Conservation (phyloP, 805 yeast genomes). For the Scheffersomyces amazonensis region DNA sequence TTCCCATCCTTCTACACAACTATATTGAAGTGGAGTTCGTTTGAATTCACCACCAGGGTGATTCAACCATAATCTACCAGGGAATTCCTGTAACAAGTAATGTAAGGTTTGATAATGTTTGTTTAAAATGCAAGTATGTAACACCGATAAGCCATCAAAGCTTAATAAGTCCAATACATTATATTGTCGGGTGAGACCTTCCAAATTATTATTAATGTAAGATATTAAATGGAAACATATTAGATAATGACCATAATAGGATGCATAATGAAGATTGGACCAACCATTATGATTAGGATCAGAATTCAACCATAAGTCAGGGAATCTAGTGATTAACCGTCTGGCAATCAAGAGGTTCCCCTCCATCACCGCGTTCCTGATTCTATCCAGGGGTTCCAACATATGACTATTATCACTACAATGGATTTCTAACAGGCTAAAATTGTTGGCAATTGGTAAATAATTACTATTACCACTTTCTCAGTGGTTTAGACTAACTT, state of each 20-base stretch:
- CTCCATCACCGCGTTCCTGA: constrained; percentile 35
- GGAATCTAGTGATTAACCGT: constrained; percentile 34
- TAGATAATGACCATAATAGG: constrained; percentile 39
- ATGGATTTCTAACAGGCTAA: too few species aligned
- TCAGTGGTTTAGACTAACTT: too few species aligned
- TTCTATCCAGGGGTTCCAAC: constrained; percentile 35
- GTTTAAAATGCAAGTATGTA: constrained; percentile 31
- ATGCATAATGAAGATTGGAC: constrained; percentile 42
- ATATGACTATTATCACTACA: too few species aligned
- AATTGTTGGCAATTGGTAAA: too few species aligned
- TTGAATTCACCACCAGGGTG: constrained; percentile 26
- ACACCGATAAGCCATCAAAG: constrained; percentile 32
- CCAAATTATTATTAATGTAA: constrained; percentile 20
- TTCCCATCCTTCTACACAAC: constrained; percentile 31
- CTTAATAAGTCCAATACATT: constrained; percentile 30
- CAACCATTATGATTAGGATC: constrained; percentile 35
- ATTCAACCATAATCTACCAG: constrained; percentile 36
- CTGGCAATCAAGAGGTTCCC: constrained; percentile 40
- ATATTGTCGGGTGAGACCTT: constrained; percentile 9
- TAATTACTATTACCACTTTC: too few species aligned
- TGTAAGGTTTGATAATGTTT: constrained; percentile 41
- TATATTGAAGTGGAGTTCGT: constrained; percentile 38
- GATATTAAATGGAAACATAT: constrained; percentile 40
- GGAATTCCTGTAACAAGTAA: constrained; percentile 41
- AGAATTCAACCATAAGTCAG: constrained; percentile 42